Evolutionary conservation across 306 rosid genomes (phyloP), one percentile per base, ranked within the genome.

Genomic region (Mucuna pruriens): DNA sequence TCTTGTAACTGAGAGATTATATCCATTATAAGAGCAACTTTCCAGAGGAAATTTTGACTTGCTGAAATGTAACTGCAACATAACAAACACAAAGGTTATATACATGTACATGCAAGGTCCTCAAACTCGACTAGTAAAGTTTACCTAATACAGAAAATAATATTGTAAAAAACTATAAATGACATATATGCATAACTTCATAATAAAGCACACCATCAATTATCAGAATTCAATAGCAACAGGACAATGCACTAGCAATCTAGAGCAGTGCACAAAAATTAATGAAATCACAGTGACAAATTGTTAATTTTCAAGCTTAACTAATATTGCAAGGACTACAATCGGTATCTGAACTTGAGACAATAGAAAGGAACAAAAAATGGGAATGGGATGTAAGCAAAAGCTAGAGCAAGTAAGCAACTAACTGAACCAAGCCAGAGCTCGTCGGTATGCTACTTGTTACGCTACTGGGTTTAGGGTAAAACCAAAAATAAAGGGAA

Each of bases 1-100:
- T 91, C 97, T 88, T 95, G 98, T 31, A 95, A 62, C 76, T 95
- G 98, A 63, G 97, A 92, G 69, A 92, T 91, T 86, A 92, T 91
- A 81, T 95, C 97, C 98, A 92, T 95, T 45, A 20, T 63, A 34
- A 29, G 25, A 49, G 22, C 75, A 54, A 68, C 79, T 73, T 51
- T 16, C 25, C 6, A 4, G 46, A 77, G 66, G 38, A 65, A 71
- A 58, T 2, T 34, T 58, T 52, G 17, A 55, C 34, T 36, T 19
- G 5, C 34, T 66, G 19, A 65, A 40, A 36, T 45, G 58, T 61
- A 64, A 38, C 86, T 75, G 77, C 73, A 62, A 44, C 31, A 52
- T 44, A 57, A 33, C 71, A 58, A 54, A 39, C 26, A 64, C 40
- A 62, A 62, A 29, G 69, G 46, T 34, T n/a, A 64, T 33, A 6